Evolutionary conservation across 495 filamentous ascomycete genomes (phyloP).

Genomic region (Neurospora sp.): DNA sequence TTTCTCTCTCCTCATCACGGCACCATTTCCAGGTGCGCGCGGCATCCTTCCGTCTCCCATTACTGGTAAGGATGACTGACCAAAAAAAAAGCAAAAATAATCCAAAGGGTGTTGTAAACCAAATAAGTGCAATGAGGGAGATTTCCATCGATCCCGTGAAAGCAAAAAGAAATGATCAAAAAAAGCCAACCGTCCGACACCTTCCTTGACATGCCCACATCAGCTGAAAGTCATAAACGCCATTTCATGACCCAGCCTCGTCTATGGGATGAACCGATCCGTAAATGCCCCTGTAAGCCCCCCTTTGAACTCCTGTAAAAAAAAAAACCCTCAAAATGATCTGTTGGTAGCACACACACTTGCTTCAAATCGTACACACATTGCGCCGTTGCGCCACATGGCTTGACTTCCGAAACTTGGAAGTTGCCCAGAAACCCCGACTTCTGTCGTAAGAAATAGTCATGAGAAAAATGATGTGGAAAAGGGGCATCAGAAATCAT

Average conservation of each 20-base stretch:
- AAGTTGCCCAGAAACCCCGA: conserved; percentile 2
- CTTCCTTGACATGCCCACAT: conserved; percentile 9
- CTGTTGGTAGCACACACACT: conserved; percentile 11
- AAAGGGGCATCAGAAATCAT: conserved; percentile 42
- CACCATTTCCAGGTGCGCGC: background rate
- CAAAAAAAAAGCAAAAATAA: background rate
- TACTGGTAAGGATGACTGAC: conserved; percentile 5
- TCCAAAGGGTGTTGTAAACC: too few species aligned
- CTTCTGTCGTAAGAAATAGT: conserved; percentile 5
- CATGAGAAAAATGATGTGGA: background rate
- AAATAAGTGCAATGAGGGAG: too few species aligned
- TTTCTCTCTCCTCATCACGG: background rate
- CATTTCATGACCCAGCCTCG: conserved; percentile 11
- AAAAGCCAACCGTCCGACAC: conserved; percentile 1
- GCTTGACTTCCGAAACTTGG: background rate
- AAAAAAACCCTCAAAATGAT: conserved; percentile 4
- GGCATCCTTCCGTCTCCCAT: conserved; percentile 4
- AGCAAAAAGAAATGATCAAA: too few species aligned
- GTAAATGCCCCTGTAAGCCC: conserved; percentile 1
- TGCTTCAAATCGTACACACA: conserved; percentile 15
- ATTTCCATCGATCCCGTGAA: too few species aligned
- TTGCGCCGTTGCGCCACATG: conserved; percentile 9
- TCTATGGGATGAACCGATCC: conserved; percentile 17
- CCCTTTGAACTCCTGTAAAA: background rate
- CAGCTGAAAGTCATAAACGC: conserved; percentile 15